A percentile compares a stretch with the other conserved stretches of the same genome.
These are phyloP conservation scores for Melocanna baccifera DNA, from an alignment of 176 grass and related monocot genomes.

Conservation along the genomic window DNA sequence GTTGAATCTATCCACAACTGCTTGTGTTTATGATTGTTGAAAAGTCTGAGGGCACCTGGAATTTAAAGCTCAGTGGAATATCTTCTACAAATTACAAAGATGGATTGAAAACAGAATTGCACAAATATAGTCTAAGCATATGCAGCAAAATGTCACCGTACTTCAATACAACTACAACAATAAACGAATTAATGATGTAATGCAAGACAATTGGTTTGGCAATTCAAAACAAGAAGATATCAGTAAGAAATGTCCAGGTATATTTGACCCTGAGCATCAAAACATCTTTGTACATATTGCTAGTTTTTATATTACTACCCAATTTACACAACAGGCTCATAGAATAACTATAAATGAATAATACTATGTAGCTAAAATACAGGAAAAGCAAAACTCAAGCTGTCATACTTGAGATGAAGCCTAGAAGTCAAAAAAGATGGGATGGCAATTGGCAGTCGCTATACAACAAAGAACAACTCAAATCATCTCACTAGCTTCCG, in stretches of 20 bases:
- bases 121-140: neutral
- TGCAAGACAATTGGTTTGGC: neutral
- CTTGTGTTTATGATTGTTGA: neutral
- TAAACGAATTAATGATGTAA: neutral
- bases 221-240: neutral
- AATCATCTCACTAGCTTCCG: neutral
- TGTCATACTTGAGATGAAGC: neutral
- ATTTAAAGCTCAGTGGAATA: neutral
- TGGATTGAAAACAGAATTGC: neutral
- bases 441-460: neutral
- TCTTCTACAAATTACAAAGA: neutral
- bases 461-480: neutral
- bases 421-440: neutral
- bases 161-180: neutral
- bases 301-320: neutral
- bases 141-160: neutral
- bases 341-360: neutral
- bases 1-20: neutral
- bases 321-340: neutral
- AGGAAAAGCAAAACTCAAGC: neutral
- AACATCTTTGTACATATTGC: neutral
- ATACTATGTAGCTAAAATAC: neutral
- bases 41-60: neutral
- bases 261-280: neutral
- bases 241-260: neutral